These are phyloP conservation scores for Eucalyptus polyanthemos DNA, from an alignment of 345 rosid genomes.

Conservation along the genomic window DNA sequence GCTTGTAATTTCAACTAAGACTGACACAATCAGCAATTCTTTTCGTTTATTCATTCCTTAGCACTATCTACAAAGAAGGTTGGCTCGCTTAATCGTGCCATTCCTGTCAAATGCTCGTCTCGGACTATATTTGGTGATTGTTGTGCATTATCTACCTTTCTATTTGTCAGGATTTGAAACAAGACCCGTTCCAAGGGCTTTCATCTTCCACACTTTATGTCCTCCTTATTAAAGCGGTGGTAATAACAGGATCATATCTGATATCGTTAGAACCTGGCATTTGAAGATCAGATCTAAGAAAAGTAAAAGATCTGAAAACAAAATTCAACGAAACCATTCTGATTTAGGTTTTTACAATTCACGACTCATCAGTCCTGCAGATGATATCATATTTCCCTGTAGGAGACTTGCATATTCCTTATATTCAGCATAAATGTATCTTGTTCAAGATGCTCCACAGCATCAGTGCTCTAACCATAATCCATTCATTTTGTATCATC, in stretches of 20 bases:
- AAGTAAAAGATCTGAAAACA: background rate
- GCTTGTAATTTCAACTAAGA: background rate
- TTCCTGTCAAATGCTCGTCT: slow-evolving; percentile 48
- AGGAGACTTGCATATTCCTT: background rate
- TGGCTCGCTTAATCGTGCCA: slow-evolving; percentile 34
- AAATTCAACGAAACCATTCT: background rate
- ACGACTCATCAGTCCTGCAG: background rate
- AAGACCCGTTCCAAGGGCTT: background rate
- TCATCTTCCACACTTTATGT: background rate
- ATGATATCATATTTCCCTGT: background rate
- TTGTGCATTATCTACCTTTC: background rate
- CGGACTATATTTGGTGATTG: slow-evolving; percentile 43
- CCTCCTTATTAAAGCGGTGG: background rate
- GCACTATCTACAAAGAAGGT: background rate
- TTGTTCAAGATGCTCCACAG: background rate
- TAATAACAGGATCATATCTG: background rate
- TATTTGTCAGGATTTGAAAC: background rate
- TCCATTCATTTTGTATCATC: background rate
- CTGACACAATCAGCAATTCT: background rate
- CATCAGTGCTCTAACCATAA: background rate
- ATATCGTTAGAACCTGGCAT: background rate
- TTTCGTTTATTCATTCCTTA: background rate
- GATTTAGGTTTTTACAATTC: background rate
- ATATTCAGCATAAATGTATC: background rate
- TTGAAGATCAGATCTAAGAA: background rate